Conservation (phyloP, 345 rosid species). For the Eucalyptus caleyi region DNA sequence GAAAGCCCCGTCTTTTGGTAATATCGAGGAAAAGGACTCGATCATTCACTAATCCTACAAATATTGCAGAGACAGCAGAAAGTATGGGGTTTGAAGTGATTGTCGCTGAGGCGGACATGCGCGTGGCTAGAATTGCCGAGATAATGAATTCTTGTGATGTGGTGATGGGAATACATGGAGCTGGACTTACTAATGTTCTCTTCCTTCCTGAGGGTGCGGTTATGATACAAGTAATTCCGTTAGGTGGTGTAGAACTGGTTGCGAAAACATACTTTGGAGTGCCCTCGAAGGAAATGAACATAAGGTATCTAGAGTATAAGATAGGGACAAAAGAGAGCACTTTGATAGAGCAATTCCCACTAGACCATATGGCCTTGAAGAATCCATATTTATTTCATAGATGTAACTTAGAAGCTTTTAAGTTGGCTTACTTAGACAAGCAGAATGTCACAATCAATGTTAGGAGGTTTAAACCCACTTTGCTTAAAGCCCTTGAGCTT, state of each 20-base stretch:
- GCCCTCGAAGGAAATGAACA: conserved; percentile 8
- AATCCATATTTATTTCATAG: background rate
- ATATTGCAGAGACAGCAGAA: background rate
- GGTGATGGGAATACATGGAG: conserved; percentile 27
- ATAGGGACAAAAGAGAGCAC: conserved; percentile 10
- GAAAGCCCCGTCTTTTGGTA: conserved; percentile 6
- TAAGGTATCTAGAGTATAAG: conserved; percentile 19
- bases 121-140: background rate
- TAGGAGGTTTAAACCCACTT: conserved; percentile 6
- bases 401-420: conserved; percentile 1
- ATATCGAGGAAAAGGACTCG: conserved; percentile 8
- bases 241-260: conserved; percentile 4
- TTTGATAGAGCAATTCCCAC: background rate
- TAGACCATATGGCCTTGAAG: conserved; percentile 3
- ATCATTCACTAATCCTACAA: background rate
- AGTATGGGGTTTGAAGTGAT: conserved; percentile 6
- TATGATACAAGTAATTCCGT: conserved; percentile 9
- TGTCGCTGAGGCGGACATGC: background rate
- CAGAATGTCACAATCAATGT: conserved; percentile 14
- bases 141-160: conserved; percentile 18
- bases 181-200: conserved; percentile 19
- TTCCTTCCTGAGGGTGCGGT: conserved; percentile 14
- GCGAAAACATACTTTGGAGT: conserved; percentile 4
- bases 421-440: conserved; percentile 3
- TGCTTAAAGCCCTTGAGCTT: conserved; percentile 9